Percentiles rank a stretch among this genome's conserved stretches.
phyloP scores from a whole-genome alignment of 164 flowering plant genomes.

The Saururus chinensis region DNA sequence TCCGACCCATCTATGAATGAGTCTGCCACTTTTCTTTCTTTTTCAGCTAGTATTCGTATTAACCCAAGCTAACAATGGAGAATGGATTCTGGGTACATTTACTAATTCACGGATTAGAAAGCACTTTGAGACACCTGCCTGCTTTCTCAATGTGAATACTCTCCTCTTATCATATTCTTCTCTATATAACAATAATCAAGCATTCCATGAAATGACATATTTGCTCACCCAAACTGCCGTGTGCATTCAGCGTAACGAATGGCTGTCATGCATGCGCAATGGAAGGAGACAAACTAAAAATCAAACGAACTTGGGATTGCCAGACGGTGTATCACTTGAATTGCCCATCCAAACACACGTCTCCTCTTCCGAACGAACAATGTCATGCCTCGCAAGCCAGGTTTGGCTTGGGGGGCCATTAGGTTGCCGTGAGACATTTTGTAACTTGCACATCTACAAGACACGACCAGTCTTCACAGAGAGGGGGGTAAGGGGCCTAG shows the following conservation, averaged over 20 bases:
- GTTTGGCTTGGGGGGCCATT: too few species aligned
- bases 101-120: too few species aligned
- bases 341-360: too few species aligned
- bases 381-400: too few species aligned
- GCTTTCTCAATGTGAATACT: background rate
- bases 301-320: background rate
- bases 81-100: too few species aligned
- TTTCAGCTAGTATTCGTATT: background rate
- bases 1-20: background rate
- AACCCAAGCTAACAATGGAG: background rate
- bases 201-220: background rate
- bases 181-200: background rate
- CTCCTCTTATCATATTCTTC: background rate
- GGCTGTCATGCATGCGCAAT: background rate
- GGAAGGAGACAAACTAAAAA: background rate
- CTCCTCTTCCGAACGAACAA: too few species aligned
- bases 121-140: too few species aligned
- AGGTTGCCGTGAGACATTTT: too few species aligned
- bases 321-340: too few species aligned
- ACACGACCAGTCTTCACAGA: background rate
- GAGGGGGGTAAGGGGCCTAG: background rate
- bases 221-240: background rate
- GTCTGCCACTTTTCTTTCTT: conserved; percentile 1
- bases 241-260: too few species aligned
- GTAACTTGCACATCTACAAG: background rate